Base-by-base conservation (phyloP, 495 filamentous ascomycete species). In the Daldinia vernicosa region DNA sequence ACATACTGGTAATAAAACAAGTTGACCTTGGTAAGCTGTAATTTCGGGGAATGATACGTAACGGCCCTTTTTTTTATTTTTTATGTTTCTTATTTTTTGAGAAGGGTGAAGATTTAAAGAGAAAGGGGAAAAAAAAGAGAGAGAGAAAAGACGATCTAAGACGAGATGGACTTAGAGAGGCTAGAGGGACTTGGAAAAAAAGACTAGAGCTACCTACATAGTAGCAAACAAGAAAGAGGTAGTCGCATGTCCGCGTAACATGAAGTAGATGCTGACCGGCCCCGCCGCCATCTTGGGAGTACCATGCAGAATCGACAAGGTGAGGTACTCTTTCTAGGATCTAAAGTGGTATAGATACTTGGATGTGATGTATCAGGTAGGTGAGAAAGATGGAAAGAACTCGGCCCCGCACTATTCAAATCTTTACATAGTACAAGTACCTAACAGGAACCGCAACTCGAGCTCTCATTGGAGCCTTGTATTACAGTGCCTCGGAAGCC, bases 11-110 rank as follows among this genome's bases (percentile, higher is more conserved):
- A 66, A 72, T 68, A 37, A 69, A 52, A 62, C 52, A 58, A 19
- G 69, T 64, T 65, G 64, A 65, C 60, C 66, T 60, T 73, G 65
- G 61, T 73, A 73, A 66, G 60, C 61, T 66, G 66, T 69, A 73
- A 73, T 73, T 73, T 73, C 70, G 70, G 65, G 43, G 66, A 68
- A 70, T 70, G 43, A 54, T 37, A 63, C 43, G 53, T 27, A 47
- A 39, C 67, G 62, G 52, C 40, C 60, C 37, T 71, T 57, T 66
- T 74, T 61, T 17, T 15, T 51, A 8, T 47, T 47, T 47, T n/a
- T 15, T 39, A 8, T 47, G 19, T 47, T n/a, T 15, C 8, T 39
- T 11, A 2, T 17, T 19, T 26, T 27, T 24, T 19, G 26, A 28
- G 33, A 57, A 57, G 30, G 15, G 28, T 9, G n/a, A 57, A 33